Base-by-base conservation (phyloP, 192 early-diverging fungal genomes). In the Umbelopsis sp. region DNA sequence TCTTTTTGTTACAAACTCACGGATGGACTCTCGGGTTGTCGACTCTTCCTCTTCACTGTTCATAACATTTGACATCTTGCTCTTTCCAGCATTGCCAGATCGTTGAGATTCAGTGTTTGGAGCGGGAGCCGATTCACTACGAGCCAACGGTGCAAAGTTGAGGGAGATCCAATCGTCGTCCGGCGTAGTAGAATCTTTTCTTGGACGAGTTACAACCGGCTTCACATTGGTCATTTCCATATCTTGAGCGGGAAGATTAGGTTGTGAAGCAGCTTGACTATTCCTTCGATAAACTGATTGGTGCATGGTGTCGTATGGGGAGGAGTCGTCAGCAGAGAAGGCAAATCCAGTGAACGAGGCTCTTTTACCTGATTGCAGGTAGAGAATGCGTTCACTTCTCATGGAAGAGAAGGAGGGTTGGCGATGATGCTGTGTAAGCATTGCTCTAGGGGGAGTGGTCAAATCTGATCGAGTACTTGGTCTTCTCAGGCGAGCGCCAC, bases 321-420 rank as follows among this genome's bases (percentile, higher is more conserved):
- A 71, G 26, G 70, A 71, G 67, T 84, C 82, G 47, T 81, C 80
- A 12, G 80, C 74, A 16, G 79, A 81, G 54, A 71, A 84, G 20
- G 77, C 82, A 52, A 82, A 84, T 2, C 82, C 82, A 17, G 78
- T 84, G 29, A 84, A 84, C 3, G 82, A 84, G 11, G 74, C 45
- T 31, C 82, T 74, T 54, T 79, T 79, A 21, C 82, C 82, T 0
- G 82, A 80, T 16, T 62, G 20, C 72, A 84, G 81, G 45, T 81
- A 80, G 44, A 77, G 71, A 29, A 84, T 45, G 51, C 79, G 56
- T n/a, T 62, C 56, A n/a, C 56, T 62, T 34, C 29, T 22, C 1
- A 62, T 32, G 17, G 56, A 62, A 0, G 56, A n/a, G 1, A 62
- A 12, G 17, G 56, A 62, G 2, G 56, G 56, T 20, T 62, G 56